Base-by-base conservation (phyloP, 2,329 filamentous ascomycete species). In the Alternaria sp. region DNA sequence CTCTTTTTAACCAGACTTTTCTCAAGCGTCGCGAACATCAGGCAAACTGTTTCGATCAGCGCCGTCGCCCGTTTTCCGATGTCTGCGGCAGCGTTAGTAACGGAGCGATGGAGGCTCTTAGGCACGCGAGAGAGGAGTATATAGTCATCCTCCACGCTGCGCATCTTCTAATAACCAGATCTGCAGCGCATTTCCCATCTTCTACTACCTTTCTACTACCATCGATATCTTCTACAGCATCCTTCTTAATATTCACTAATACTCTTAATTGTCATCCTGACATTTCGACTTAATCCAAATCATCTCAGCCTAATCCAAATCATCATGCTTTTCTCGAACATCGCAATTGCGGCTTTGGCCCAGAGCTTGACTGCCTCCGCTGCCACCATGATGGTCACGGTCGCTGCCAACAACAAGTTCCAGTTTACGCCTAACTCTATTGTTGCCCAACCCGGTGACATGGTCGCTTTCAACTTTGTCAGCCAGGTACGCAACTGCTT, bases 351-450 rank as follows among this genome's bases (percentile, higher is more conserved):
- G 25, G 70, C 61, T 54, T 66, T 74, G 44, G 67, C 72, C 52
- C 73, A 75, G 63, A 70, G 67, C 63, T 61, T 71, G 62, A 61
- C 66, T 8, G 71, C 59, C 17, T 73, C 67, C n/a, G 72, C 73
- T 44, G 73, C 72, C 32, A 73, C 70, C 8, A 75, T 74, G 72
- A 64, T 67, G 63, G 73, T 75, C 56, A 74, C 73, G 9, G 73
- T 75, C 25, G 73, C 68, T n/a, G 70, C 72, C 10, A 75, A 75
- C 67, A 74, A 74, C 56, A 70, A 74, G 62, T 75, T 75, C 65
- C 66, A 67, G 15, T 75, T 75, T 46, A 73, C 71, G 11, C 73
- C 73, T 19, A 72, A 73, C 60, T 62, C 68, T 13, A 53, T 75
- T 32, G 73, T 67, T 21, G 73, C 73, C 19, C 69, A 72, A 61